These are phyloP conservation scores for Saccharomycopsis vini DNA, from an alignment of 805 yeast species.

Conservation along the genomic window DNA sequence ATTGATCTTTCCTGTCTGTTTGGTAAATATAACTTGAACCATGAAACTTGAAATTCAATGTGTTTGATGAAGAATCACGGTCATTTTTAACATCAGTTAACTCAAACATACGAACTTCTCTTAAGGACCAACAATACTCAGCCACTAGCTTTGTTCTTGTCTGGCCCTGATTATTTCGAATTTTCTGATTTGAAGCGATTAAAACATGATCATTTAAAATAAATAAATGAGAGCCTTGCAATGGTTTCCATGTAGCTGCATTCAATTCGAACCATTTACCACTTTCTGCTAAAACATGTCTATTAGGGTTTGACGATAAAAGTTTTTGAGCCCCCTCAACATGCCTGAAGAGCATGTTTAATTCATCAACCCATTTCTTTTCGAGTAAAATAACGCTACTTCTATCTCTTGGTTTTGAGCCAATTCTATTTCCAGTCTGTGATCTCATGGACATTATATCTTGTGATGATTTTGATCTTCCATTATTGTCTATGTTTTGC, in stretches of 20 bases:
- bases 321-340: slow-evolving; percentile 88
- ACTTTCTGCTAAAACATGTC: slow-evolving; percentile 73
- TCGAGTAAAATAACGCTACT: slow-evolving; percentile 65
- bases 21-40: slow-evolving; percentile 47
- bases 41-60: slow-evolving; percentile 40
- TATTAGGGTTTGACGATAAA: slow-evolving; percentile 64
- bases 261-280: slow-evolving; percentile 83
- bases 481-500: not conserved
- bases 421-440: slow-evolving; percentile 17
- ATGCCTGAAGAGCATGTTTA: slow-evolving; percentile 61
- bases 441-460: slow-evolving; percentile 14
- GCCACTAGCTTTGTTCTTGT: slow-evolving; percentile 39
- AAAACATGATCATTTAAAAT: slow-evolving; percentile 69
- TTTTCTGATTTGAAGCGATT: slow-evolving; percentile 55
- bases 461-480: not conserved
- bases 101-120: slow-evolving; percentile 44
- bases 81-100: slow-evolving; percentile 23
- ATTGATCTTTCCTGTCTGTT: slow-evolving; percentile 53
- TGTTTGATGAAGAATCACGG: slow-evolving; percentile 25
- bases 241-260: slow-evolving; percentile 74
- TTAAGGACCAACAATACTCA: slow-evolving; percentile 69
- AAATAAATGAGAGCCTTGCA: slow-evolving; percentile 67
- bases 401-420: slow-evolving; percentile 39
- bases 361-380: slow-evolving; percentile 71
- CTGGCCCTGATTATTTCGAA: slow-evolving; percentile 27